These are phyloP conservation scores for Cunninghamia lanceolata DNA, from an alignment of 75 land plant species.

Conservation along the genomic window DNA sequence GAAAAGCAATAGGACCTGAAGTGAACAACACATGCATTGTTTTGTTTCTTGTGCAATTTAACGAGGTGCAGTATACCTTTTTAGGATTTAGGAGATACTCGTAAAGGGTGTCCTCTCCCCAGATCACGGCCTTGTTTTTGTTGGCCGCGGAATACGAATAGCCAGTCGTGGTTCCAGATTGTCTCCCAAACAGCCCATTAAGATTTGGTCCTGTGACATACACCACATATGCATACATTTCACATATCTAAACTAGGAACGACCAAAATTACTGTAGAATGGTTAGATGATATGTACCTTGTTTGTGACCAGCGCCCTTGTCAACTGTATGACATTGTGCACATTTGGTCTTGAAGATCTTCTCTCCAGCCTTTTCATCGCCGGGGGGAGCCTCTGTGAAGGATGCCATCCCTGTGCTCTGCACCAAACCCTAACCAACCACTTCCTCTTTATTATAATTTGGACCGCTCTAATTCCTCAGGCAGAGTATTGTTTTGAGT, in stretches of 20 bases:
- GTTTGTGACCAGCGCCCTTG: constrained; percentile 38
- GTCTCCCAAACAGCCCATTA: constrained; percentile 75
- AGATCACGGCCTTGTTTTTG: constrained; percentile 68
- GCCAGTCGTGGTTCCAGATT: constrained; percentile 76
- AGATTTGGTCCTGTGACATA: constrained; percentile 67
- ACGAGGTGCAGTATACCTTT: constrained; percentile 28
- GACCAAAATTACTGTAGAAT: not conserved
- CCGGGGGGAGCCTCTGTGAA: constrained; percentile 37
- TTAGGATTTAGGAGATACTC: constrained; percentile 88
- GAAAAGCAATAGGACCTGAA: too few species aligned
- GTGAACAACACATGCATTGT: too few species aligned
- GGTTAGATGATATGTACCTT: constrained; percentile 14
- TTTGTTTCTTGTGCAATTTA: too few species aligned
- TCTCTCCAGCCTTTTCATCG: constrained; percentile 34
- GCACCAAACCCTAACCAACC: too few species aligned
- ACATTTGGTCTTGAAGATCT: constrained; percentile 56
- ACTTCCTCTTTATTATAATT: too few species aligned
- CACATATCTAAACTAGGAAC: not conserved
- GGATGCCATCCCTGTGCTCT: constrained; percentile 19
- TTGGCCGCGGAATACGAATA: constrained; percentile 77
- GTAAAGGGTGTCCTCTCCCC: constrained; percentile 68
- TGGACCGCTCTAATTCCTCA: too few species aligned
- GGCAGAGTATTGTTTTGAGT: too few species aligned
- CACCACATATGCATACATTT: not conserved
- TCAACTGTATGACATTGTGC: constrained; percentile 49